Percentiles rank a stretch among this genome's conserved stretches.
phyloP scores from a whole-genome alignment of 352 stramenopile genomes.

The Blastocystis hominis region DNA sequence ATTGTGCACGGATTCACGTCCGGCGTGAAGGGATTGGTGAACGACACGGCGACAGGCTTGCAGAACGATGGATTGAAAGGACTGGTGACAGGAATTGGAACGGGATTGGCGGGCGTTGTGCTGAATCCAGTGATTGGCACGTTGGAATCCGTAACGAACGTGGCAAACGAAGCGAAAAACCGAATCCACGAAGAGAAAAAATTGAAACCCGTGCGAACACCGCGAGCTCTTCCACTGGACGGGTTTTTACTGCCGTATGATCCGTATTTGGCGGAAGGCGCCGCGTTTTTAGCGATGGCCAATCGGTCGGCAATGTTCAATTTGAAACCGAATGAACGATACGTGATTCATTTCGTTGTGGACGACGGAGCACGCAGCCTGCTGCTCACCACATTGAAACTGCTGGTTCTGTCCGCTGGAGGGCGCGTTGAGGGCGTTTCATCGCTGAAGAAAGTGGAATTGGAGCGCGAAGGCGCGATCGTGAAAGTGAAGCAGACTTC shows the following conservation, averaged over 20 bases:
- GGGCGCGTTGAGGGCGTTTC: not conserved
- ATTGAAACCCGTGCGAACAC: conserved; percentile 67
- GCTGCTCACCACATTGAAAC: not conserved
- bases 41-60: conserved; percentile 73
- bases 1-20: conserved; percentile 78
- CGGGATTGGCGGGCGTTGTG: conserved; percentile 74
- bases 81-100: conserved; percentile 67
- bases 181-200: conserved; percentile 59
- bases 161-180: conserved; percentile 70
- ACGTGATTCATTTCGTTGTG: not conserved
- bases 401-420: not conserved
- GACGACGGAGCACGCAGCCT: not conserved
- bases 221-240: conserved; percentile 61
- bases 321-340: not conserved
- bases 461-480: not conserved
- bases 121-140: conserved; percentile 76
- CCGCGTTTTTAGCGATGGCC: not conserved
- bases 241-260: not conserved
- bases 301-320: not conserved
- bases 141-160: conserved; percentile 72
- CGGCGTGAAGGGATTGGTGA: conserved; percentile 78
- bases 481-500: not conserved
- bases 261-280: not conserved
- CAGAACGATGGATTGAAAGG: conserved; percentile 73
- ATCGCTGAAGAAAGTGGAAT: not conserved